Evolutionary conservation across 345 rosid genomes (phyloP).

Genomic region (Camelina sativa): DNA sequence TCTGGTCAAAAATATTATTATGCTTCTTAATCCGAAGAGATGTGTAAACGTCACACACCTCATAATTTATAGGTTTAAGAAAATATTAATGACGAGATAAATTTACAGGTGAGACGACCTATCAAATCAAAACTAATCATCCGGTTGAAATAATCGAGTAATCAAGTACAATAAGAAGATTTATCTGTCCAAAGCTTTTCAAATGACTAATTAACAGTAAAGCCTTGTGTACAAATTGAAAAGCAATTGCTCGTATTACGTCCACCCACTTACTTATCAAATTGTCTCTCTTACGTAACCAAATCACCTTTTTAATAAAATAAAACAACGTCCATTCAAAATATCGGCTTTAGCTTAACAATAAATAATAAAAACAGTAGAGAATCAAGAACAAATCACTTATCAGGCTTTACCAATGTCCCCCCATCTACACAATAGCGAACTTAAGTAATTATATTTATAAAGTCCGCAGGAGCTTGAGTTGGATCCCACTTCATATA

Average conservation of each 20-base stretch:
- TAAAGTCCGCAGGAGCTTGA: slow-evolving; percentile 26
- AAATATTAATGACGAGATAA: neutral
- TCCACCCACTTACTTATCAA: slow-evolving; percentile 51
- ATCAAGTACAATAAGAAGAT: slow-evolving; percentile 5
- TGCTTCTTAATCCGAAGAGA: slow-evolving; percentile 11
- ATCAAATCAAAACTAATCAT: neutral
- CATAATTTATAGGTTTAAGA: slow-evolving; percentile 2
- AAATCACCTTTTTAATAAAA: slow-evolving; percentile 23
- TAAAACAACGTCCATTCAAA: slow-evolving; percentile 30
- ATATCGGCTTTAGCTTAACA: slow-evolving; percentile 24
- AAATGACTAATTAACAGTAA: slow-evolving; percentile 23
- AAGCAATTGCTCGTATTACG: slow-evolving; percentile 52
- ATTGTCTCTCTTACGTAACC: slow-evolving; percentile 40
- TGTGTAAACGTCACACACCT: neutral
- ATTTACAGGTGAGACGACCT: slow-evolving; percentile 3
- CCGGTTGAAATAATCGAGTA: slow-evolving; percentile 9
- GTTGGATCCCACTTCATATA: slow-evolving; percentile 44
- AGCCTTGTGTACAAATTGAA: slow-evolving; percentile 30
- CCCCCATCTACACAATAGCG: slow-evolving; percentile 33
- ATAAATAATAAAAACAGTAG: slow-evolving; percentile 21
- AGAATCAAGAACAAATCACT: slow-evolving; percentile 42
- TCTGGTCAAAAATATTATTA: neutral
- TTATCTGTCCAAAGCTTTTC: neutral
- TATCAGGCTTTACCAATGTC: slow-evolving; percentile 40
- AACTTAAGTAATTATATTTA: slow-evolving; percentile 2